A percentile compares a stretch with the other conserved stretches of the same genome.
Conservation (phyloP, 2,329 filamentous ascomycete genomes). For the Claviceps citrina region DNA sequence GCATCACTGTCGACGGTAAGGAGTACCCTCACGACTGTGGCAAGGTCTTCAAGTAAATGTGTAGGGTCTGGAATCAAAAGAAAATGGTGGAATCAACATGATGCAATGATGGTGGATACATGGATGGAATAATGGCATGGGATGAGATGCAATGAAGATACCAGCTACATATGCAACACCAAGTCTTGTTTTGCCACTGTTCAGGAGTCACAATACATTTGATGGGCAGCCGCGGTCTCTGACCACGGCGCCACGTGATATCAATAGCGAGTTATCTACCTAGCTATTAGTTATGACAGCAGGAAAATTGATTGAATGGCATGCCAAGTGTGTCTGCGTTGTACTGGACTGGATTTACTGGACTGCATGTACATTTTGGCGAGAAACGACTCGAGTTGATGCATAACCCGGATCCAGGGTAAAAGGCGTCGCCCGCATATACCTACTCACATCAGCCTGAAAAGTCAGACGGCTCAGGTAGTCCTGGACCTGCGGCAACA, state of each 20-base stretch:
- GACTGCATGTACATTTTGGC: too few relatives aligned
- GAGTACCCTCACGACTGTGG: slow-evolving; percentile 75
- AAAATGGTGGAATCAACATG: not conserved
- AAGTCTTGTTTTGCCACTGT: too few relatives aligned
- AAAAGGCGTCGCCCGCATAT: slow-evolving; percentile 39
- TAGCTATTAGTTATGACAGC: too few relatives aligned
- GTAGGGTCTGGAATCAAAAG: not conserved
- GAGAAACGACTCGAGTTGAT: too few relatives aligned
- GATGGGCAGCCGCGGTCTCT: too few relatives aligned
- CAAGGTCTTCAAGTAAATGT: slow-evolving; percentile 94
- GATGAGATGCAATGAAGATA: slow-evolving; percentile 6
- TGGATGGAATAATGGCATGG: slow-evolving; percentile 10
- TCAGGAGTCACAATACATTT: too few relatives aligned
- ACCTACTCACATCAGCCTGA: slow-evolving; percentile 47
- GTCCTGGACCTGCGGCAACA: slow-evolving; percentile 45
- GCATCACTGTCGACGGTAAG: slow-evolving; percentile 68
- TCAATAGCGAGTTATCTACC: too few relatives aligned
- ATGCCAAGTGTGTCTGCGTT: too few relatives aligned
- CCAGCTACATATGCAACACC: slow-evolving; percentile 9
- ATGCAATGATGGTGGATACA: slow-evolving; percentile 18
- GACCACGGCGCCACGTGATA: too few relatives aligned
- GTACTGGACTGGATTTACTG: too few relatives aligned
- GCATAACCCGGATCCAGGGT: slow-evolving; percentile 19
- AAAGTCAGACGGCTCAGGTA: slow-evolving; percentile 40
- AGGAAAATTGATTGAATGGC: too few relatives aligned